phyloP scores from a whole-genome alignment of 805 yeast genomes.

The Saturnispora diversa region DNA sequence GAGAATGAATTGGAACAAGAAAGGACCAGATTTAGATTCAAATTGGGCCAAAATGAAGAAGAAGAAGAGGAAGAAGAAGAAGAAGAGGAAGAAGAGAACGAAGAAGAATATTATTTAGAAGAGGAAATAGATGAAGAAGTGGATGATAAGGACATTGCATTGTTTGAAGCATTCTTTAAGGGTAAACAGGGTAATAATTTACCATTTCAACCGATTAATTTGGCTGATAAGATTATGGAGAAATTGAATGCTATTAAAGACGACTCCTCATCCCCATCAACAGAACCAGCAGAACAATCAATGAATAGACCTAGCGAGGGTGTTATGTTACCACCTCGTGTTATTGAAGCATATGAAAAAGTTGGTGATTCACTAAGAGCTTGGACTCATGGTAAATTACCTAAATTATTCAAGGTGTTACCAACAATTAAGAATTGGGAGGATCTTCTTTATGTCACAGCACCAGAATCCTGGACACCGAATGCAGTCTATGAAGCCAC shows the following conservation, averaged over 20 bases:
- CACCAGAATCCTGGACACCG: constrained; percentile 92
- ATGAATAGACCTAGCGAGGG: constrained; percentile 48
- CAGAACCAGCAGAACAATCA: constrained; percentile 19
- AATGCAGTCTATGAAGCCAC: constrained; percentile 94
- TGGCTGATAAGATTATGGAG: constrained; percentile 92
- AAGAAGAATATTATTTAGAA: constrained; percentile 33
- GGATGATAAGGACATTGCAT: constrained; percentile 73
- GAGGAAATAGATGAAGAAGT: constrained; percentile 53
- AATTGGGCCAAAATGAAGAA: constrained; percentile 27
- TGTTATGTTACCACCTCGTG: constrained; percentile 90
- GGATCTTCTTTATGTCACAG: constrained; percentile 84
- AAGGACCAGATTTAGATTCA: constrained; percentile 25
- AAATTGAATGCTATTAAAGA: constrained; percentile 67
- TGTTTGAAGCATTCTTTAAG: constrained; percentile 72
- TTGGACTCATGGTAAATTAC: constrained; percentile 92
- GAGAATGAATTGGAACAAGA: constrained; percentile 41
- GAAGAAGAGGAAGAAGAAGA: constrained; percentile 23
- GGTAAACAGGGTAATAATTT: constrained; percentile 15
- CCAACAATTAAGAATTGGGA: constrained; percentile 95
- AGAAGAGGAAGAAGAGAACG: constrained; percentile 24
- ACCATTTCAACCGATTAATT: constrained; percentile 44
- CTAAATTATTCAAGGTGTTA: constrained; percentile 91
- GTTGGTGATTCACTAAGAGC: constrained; percentile 81
- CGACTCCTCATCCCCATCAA: no score
- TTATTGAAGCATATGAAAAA: constrained; percentile 86